These are phyloP conservation scores for Berkeleyomyces basicola DNA, from an alignment of 2,329 filamentous ascomycete species.

Conservation along the genomic window DNA sequence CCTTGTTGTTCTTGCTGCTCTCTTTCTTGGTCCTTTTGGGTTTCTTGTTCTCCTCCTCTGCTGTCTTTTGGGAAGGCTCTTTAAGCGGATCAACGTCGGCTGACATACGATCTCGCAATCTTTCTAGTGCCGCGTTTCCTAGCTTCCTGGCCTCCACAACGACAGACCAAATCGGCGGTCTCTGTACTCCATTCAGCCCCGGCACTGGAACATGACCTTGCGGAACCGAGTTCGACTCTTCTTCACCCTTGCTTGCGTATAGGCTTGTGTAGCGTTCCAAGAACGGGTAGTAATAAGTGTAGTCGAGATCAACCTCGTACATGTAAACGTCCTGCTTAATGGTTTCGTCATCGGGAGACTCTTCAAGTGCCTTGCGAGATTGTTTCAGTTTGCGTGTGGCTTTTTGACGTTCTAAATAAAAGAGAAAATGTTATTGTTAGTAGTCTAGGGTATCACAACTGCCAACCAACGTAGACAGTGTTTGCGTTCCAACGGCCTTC, in stretches of 20 bases:
- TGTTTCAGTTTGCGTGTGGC: slow-evolving; percentile 50
- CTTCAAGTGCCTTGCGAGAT: slow-evolving; percentile 37
- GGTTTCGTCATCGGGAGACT: slow-evolving; percentile 32
- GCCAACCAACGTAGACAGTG: neutral
- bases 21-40: slow-evolving; percentile 15
- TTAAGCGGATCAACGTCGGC: slow-evolving; percentile 16
- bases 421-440: slow-evolving; percentile 4
- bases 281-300: slow-evolving; percentile 56
- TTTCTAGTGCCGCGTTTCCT: slow-evolving; percentile 34
- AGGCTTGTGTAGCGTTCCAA: slow-evolving; percentile 53
- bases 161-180: slow-evolving; percentile 48
- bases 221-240: slow-evolving; percentile 23
- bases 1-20: slow-evolving; percentile 19
- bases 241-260: slow-evolving; percentile 31
- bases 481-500: neutral
- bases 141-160: slow-evolving; percentile 49
- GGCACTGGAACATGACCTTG: slow-evolving; percentile 24
- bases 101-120: slow-evolving; percentile 36
- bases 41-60: slow-evolving; percentile 15
- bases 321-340: slow-evolving; percentile 45
- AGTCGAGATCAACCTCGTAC: slow-evolving; percentile 58
- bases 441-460: neutral
- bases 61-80: neutral
- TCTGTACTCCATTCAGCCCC: slow-evolving; percentile 13
- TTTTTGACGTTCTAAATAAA: slow-evolving; percentile 49